Base-by-base conservation (phyloP, 768 basidiomycete genomes). In the Candolleomyces aberdarensis region DNA sequence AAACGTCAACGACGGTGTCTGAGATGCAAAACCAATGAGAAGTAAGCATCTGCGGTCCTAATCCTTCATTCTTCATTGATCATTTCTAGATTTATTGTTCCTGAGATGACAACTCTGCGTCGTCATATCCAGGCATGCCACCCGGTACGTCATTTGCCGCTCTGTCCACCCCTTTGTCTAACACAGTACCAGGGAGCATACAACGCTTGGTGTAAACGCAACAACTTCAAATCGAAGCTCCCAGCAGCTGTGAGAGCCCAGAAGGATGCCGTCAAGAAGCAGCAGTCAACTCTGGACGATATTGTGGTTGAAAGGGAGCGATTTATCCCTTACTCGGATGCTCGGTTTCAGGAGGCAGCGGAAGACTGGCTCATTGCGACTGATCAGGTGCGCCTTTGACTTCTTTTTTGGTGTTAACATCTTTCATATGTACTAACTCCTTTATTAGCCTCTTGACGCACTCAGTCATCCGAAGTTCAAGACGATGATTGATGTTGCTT, bases 321-420 rank as follows among this genome's bases (percentile, higher is more conserved):
- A 29, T 56, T 51, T 13, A 48, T 17, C 9, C 67, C 70, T 1
- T 78, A 78, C 61, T 62, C 70, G 0, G 66, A 78, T 46, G 47
- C 58, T 11, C 29, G 66, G 2, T 78, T 76, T 59, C 41, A 53
- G 7, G 41, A 70, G 22, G 72, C 70, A 1, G 74, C 74, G 3
- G 63, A 73, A 19, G 65, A 78, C 57, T 79, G 78, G 76, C 63
- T 79, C 6, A 64, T 75, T 29, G 65, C 66, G n/a, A 78, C 75
- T 10, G 70, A 78, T 63, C 76, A 79, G 71, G 76, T 77, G 59
- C 55, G 62, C 48, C 47, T n/a, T n/a, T n/a, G 9, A 5, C 5
- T 32, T 32, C 32, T 32, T 32, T 32, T 15, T 14, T 44, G 46
- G 60, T 53, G 26, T 39, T 36, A 31, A 14, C 43, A 58, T n/a